Evolutionary conservation across 75 land plant genomes (phyloP), one percentile per base, ranked within the genome.

Genomic region (Chamaecyparis obtusa): DNA sequence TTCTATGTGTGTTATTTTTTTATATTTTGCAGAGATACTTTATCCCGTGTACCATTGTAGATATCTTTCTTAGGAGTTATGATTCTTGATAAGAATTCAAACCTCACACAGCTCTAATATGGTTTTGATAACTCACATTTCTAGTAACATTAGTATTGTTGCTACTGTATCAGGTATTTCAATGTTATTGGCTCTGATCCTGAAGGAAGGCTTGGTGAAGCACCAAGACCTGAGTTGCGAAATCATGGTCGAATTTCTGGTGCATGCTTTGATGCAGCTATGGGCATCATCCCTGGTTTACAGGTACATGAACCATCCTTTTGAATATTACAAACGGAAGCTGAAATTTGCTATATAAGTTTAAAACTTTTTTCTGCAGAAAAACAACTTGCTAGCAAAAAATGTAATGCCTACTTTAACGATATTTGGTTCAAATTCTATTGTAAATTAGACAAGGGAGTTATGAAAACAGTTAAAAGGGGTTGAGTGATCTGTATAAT

Each of bases 111-210:
- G 21, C 83, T 46, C 4, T 81, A n/a, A 24, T 41, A 10, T n/a
- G 32, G 27, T 44, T 46, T 13, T 81, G 83, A 27, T 27, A 46
- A 81, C 4, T 27, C 27, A n/a, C 51, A 46, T 41, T 4, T 81
- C 5, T 27, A 44, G 83, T 81, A 27, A 81, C 48, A 24, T 46
- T 3, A 6, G 30, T 81, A 81, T 44, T 81, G 48, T 44, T 81
- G 15, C 30, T 46, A 27, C 83, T 81, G 48, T 21, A 43, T 81
- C 91, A 91, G 92, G 88, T 91, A 91, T 79, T 91, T 91, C 83
- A 91, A 91, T 90, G 92, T 91, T 60, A 91, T 91, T 80, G 92
- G 92, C n/a, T 91, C 92, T 9, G 92, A 91, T 79, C 91, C 92
- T 33, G 55, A 84, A 44, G 91, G 91, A 10, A 87, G 91, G 39